A percentile compares a stretch with the other conserved stretches of the same genome.
Conservation (phyloP, 345 rosid species). For the Citrus trifoliata region DNA sequence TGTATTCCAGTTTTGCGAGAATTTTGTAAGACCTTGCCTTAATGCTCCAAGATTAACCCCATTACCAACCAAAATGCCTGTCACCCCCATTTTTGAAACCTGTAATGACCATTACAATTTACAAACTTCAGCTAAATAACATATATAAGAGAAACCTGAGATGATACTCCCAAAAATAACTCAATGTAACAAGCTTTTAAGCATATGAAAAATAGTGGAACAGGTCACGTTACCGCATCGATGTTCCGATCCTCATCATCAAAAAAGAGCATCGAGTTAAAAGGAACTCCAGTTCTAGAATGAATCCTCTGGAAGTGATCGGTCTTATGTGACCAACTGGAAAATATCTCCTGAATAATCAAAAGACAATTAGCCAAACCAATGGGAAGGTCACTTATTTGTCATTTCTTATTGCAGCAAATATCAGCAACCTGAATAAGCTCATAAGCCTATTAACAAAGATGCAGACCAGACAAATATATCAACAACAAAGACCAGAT, state of each 20-base stretch:
- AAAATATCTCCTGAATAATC: conserved; percentile 59
- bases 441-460: neutral
- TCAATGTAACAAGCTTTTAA: neutral
- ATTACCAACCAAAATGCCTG: conserved; percentile 56
- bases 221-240: conserved; percentile 38
- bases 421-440: neutral
- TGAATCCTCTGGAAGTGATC: conserved; percentile 84
- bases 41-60: conserved; percentile 79
- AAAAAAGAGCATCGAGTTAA: conserved; percentile 68
- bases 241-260: conserved; percentile 81
- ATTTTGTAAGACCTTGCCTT: conserved; percentile 67
- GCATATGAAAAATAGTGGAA: neutral
- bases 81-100: conserved; percentile 84
- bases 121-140: neutral
- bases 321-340: conserved; percentile 75
- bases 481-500: neutral
- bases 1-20: conserved; percentile 42
- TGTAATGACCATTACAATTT: conserved; percentile 17
- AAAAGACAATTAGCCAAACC: neutral
- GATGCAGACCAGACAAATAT: neutral
- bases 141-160: neutral
- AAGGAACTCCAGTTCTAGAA: conserved; percentile 64
- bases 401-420: neutral
- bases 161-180: neutral
- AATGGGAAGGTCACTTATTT: neutral